phyloP scores from a whole-genome alignment of 441 rosid genomes.

The Macaranga tanarius region DNA sequence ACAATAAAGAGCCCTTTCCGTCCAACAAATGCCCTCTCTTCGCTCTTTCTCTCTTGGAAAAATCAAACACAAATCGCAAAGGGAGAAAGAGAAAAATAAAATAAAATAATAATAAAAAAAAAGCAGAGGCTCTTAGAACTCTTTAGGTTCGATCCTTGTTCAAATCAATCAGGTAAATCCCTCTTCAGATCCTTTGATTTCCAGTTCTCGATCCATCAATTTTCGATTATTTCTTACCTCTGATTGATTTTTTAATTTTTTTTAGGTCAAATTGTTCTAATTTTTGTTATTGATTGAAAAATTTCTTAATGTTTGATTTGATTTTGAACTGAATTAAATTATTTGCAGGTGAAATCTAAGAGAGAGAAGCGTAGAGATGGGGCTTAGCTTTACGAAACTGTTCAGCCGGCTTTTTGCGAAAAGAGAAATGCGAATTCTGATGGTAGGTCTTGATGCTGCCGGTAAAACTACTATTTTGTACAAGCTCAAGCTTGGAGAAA shows the following conservation, averaged over 20 bases:
- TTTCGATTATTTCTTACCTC: background rate
- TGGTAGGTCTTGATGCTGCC: constrained; percentile 93
- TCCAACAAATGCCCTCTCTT: background rate
- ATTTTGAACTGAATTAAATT: background rate
- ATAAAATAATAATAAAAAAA: too few species aligned
- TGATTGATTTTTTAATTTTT: background rate
- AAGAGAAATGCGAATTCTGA: constrained; percentile 84
- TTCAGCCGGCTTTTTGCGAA: constrained; percentile 81
- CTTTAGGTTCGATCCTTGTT: background rate
- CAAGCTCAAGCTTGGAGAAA: constrained; percentile 89
- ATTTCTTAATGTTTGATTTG: background rate
- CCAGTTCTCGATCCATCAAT: background rate
- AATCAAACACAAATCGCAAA: background rate
- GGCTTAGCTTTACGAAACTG: constrained; percentile 67
- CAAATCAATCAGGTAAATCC: background rate
- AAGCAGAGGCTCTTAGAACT: too few species aligned
- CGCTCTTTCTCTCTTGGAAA: background rate
- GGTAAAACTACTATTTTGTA: constrained; percentile 87
- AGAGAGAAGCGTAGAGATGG: constrained; percentile 38
- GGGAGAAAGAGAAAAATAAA: background rate
- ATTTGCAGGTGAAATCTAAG: background rate
- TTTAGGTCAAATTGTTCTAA: background rate
- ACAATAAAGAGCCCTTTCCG: background rate
- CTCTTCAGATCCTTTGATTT: background rate
- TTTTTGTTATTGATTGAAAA: background rate